phyloP scores from a whole-genome alignment of 2,329 filamentous ascomycete genomes.

The Fusarium miscanthi region DNA sequence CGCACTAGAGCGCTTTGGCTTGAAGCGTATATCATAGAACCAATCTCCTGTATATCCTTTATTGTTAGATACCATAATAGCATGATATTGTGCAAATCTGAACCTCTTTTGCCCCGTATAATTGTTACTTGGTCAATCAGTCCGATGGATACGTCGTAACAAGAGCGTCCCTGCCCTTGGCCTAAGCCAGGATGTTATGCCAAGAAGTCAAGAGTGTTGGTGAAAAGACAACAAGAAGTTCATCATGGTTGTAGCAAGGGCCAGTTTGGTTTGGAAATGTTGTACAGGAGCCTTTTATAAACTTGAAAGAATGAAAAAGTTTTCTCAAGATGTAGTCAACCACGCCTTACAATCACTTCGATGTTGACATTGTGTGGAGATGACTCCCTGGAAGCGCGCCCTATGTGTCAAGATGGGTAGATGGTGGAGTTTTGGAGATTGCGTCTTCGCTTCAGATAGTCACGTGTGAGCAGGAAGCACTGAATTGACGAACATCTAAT shows the following conservation, averaged over 20 bases:
- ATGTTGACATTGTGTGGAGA: slow-evolving; percentile 24
- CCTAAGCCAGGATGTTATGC: neutral
- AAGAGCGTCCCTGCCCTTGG: neutral
- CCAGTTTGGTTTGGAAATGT: neutral
- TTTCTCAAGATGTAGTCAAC: slow-evolving; percentile 3
- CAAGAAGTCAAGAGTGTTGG: neutral
- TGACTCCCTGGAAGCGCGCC: slow-evolving; percentile 17
- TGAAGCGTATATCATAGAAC: neutral
- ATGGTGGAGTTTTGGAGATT: slow-evolving; percentile 33
- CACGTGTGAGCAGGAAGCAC: neutral
- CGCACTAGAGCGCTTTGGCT: neutral
- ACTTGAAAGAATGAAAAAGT: neutral
- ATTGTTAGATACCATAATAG: slow-evolving; percentile 40
- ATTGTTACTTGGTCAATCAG: neutral
- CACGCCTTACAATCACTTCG: slow-evolving; percentile 17
- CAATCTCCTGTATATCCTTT: slow-evolving; percentile 34
- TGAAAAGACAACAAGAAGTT: neutral
- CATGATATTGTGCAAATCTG: slow-evolving; percentile 5
- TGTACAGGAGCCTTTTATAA: slow-evolving; percentile 4
- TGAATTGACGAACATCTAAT: neutral
- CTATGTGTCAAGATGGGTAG: slow-evolving; percentile 10
- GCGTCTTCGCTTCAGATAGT: neutral
- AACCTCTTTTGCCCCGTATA: neutral
- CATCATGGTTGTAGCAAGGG: rapidly evolving
- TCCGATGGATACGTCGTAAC: neutral